Evolutionary conservation across 805 yeast species (phyloP), one percentile per base, ranked within the genome.

Genomic region (Starmerella lactis-condensi): DNA sequence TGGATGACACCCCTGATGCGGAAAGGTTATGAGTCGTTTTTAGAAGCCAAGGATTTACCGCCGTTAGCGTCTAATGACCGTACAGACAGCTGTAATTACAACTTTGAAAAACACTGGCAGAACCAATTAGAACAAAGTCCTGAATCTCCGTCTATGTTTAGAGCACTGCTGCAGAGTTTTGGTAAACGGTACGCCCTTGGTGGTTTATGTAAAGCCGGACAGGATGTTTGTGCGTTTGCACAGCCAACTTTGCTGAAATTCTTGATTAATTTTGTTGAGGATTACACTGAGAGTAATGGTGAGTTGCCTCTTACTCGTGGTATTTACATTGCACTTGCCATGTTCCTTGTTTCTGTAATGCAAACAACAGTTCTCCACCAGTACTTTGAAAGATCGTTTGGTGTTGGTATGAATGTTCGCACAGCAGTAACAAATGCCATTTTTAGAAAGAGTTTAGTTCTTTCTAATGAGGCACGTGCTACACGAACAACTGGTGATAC

Each of bases 1-100:
- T 89, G 98, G 96, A 79, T 89, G 92, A 71, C 81, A 14, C 70
- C 66, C 1, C 57, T 89, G 45, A 79, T 89, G 73, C 66, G 58
- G 42, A 67, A 67, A 32, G 96, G 96, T 11, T 75, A 74, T 45
- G 57, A 61, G 25, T 68, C 67, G 37, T 69, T 46, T 44, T 58
- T 59, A 21, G 49, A 58, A 7, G 52, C 49, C 19, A 53, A 57
- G 2, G 95, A 85, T 52, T 65, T 85, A 37, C 94, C 93, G 12
- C 64, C 67, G 12, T 64, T 89, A 30, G 94, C 96, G 9, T 51
- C 55, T 2, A 65, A 64, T 22, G 67, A 78, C 41, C 69, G 65
- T 34, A 62, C 93, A 6, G 61, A 74, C 13, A 54, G 74, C 5
- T 50, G 58, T 5, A 51, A 47, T 1, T 71, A 44, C 52, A 47